Base-by-base conservation (phyloP, 163 green algal species). In the Picocystis sp. region DNA sequence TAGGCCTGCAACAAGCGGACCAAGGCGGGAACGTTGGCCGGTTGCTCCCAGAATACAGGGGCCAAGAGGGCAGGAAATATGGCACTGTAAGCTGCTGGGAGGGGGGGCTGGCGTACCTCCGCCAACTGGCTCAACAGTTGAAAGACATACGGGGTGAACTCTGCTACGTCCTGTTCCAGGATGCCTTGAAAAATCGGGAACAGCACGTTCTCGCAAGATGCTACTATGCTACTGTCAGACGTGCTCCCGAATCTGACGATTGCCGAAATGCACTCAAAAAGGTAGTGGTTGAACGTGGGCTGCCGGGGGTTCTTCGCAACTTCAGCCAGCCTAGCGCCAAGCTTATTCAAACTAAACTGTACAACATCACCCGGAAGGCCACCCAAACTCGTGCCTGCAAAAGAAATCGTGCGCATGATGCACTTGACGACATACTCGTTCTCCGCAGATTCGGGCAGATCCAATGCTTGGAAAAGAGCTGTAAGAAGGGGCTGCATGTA, bases 81-180 rank as follows among this genome's bases (percentile, higher is more conserved):
- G 11, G 57, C 52, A 53, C 87, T 68, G 77, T 93, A 94, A 2
- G 47, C 29, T 3, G 55, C 55, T 11, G 80, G 78, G 24, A 87
- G 48, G 2, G 67, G 60, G 1, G n/a, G 47, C 0, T 48, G 34
- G 17, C 77, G 72, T 43, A 80, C 61, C 58, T 87, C 81, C 43
- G 89, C 80, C 45, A 92, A 69, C 72, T 87, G 72, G 11, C 78
- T 69, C 60, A 96, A 82, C 33, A 95, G 76, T 70, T 98, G 89
- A 61, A 97, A 97, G 17, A 94, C 79, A 59, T 96, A 96, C 5
- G 90, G 90, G 45, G 93, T 80, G 62, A 97, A 96, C 69, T 99
- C 90, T 71, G 3, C 17, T 13, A 50, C 14, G 43, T 69, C 64
- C 33, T 63, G 11, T 49, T 64, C 43, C 44, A 86, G 67, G 29